Evolutionary conservation across 768 basidiomycete species (phyloP).

Genomic region (Russula virescens): DNA sequence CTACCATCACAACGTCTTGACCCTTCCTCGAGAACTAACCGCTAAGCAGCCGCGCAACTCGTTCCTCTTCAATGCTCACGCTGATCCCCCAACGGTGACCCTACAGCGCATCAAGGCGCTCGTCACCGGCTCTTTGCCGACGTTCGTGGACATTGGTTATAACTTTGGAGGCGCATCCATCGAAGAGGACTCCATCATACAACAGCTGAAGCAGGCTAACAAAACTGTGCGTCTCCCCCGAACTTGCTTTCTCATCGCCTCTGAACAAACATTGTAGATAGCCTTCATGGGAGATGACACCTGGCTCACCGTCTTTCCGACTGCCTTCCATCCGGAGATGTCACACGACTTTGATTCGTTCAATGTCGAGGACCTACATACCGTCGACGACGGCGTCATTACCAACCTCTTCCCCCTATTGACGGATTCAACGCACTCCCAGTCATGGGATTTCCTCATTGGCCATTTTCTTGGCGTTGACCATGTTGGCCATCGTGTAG

Average conservation of each 20-base stretch:
- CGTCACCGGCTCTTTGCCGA: slow-evolving; percentile 92
- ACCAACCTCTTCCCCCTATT: slow-evolving; percentile 78
- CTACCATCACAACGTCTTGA: slow-evolving; percentile 78
- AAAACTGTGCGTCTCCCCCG: slow-evolving; percentile 45
- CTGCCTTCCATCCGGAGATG: slow-evolving; percentile 64
- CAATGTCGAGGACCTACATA: slow-evolving; percentile 96
- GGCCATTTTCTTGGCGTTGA: slow-evolving; percentile 96
- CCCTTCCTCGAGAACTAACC: slow-evolving; percentile 70
- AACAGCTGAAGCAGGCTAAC: slow-evolving; percentile 56
- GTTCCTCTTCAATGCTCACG: slow-evolving; percentile 81
- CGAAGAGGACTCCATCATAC: slow-evolving; percentile 81
- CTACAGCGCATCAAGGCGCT: slow-evolving; percentile 93
- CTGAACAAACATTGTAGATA: slow-evolving; percentile 38
- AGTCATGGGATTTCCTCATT: slow-evolving; percentile 79
- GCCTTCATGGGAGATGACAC: slow-evolving; percentile 97
- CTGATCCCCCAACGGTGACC: slow-evolving; percentile 94
- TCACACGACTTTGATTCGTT: slow-evolving; percentile 91
- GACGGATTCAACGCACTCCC: slow-evolving; percentile 32
- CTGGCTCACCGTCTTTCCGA: slow-evolving; percentile 87
- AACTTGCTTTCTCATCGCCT: not conserved
- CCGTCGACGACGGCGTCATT: slow-evolving; percentile 90
- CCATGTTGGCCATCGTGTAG: slow-evolving; percentile 92
- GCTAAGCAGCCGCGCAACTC: slow-evolving; percentile 59
- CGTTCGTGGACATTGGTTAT: slow-evolving; percentile 89
- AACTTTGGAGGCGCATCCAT: slow-evolving; percentile 89